Evolutionary conservation across 2,329 filamentous ascomycete species (phyloP), one percentile per base, ranked within the genome.

Genomic region (Alternaria longipes): DNA sequence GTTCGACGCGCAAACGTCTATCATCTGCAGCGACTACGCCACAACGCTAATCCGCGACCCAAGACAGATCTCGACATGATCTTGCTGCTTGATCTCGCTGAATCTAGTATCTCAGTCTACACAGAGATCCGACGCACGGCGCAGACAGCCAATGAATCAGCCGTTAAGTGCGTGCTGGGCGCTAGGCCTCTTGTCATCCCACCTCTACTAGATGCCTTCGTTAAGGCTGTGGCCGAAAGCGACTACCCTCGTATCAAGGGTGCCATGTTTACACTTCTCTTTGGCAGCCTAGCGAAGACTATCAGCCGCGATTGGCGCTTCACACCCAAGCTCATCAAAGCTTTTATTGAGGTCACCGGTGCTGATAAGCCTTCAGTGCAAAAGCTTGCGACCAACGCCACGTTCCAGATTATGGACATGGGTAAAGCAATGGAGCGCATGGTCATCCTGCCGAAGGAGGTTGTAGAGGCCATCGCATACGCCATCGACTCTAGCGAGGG

Each of bases 311-410:
- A 99, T 77, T 99, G 96, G 96, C 90, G 94, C 40, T 97, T 94
- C 78, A 93, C 95, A 0, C 95, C 96, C 1, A 87, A 90, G n/a
- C 83, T 97, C 50, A 92, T 99, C 82, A 89, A 90, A 54, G 84
- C 95, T 8, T 99, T 97, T 80, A 95, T 99, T 65, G 88, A 91
- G 71, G 93, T 95, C 3, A 94, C 91, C 18, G 90, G 90, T 36
- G 93, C 96, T 16, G 95, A 99, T 79, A 97, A 97, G 77, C 89
- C 93, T 5, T 97, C 94, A 1, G 94, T 99, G 41, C 95, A 99
- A 78, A 93, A 91, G 69, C 86, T 99, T 16, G 93, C 93, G 14
- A 87, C 89, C 0, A 90, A 89, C 36, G 92, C 91, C 0, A 85
- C 96, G 1, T 97, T 94, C 74, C 90, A 92, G 16, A 85, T 99